Percentiles rank a stretch among this genome's conserved stretches.
phyloP scores from a whole-genome alignment of 208 protist species.

The Kentomonas sorsogonicus region DNA sequence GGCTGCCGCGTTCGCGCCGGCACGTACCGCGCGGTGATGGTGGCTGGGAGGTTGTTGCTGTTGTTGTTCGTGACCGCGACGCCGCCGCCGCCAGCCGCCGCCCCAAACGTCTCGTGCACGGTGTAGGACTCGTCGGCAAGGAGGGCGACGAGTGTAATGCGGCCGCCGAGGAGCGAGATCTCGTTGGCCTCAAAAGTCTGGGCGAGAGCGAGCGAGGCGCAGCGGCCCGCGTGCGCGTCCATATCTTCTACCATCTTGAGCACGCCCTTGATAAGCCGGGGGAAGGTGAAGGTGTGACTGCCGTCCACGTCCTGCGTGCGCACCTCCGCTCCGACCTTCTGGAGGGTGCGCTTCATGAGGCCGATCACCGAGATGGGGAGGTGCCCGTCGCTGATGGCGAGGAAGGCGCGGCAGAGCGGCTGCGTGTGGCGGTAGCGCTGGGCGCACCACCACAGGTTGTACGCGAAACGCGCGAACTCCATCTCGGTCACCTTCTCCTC shows the following conservation, averaged over 20 bases:
- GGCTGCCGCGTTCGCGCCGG: conserved; percentile 17
- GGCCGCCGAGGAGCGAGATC: conserved; percentile 35
- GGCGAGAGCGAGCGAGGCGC: conserved; percentile 41
- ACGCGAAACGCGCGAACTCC: conserved; percentile 55
- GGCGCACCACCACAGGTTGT: conserved; percentile 70
- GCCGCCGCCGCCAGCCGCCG: neutral
- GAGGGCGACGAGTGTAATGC: conserved; percentile 27
- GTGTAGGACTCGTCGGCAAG: conserved; percentile 48
- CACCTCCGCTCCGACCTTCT: conserved; percentile 21
- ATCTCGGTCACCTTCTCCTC: conserved; percentile 35
- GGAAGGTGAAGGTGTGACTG: conserved; percentile 43
- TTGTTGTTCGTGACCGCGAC: conserved; percentile 8
- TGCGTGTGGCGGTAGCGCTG: conserved; percentile 46
- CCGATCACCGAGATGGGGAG: conserved; percentile 42
- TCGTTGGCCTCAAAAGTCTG: conserved; percentile 58
- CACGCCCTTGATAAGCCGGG: conserved; percentile 32
- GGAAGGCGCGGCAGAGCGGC: conserved; percentile 64
- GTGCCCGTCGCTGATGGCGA: conserved; percentile 46
- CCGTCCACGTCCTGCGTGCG: conserved; percentile 41
- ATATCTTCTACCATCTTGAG: conserved; percentile 46
- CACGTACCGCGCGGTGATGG: conserved; percentile 11
- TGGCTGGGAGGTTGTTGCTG: conserved; percentile 12
- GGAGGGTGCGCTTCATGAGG: conserved; percentile 27
- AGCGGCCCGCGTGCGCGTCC: conserved; percentile 33
- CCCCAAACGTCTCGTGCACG: conserved; percentile 11